These are phyloP conservation scores for Gossypium stocksii DNA, from an alignment of 345 rosid species.

Conservation along the genomic window DNA sequence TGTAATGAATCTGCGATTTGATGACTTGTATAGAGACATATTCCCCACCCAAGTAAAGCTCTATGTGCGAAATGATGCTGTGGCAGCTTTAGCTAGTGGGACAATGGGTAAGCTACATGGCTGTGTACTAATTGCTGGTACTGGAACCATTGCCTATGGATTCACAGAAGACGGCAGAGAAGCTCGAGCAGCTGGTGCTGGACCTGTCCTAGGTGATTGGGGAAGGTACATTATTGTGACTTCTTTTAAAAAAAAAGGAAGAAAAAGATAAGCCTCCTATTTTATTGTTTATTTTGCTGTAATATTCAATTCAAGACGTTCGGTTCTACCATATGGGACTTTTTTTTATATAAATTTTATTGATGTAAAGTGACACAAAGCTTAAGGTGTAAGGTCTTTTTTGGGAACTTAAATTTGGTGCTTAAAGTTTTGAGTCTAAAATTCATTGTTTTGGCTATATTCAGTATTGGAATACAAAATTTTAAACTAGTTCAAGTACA, in stretches of 20 bases:
- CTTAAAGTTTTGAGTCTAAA: not conserved
- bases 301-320: not conserved
- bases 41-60: slow-evolving; percentile 71
- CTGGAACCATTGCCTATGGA: slow-evolving; percentile 89
- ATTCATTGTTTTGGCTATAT: not conserved
- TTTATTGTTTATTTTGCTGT: not conserved
- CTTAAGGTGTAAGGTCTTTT: not conserved
- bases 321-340: not conserved
- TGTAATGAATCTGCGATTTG: not conserved
- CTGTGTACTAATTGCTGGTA: slow-evolving; percentile 94
- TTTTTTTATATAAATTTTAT: too few species aligned
- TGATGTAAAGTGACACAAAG: too few species aligned
- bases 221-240: slow-evolving; percentile 54
- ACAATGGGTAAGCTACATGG: slow-evolving; percentile 95
- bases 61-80: slow-evolving; percentile 83
- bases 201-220: slow-evolving; percentile 94
- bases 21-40: slow-evolving; percentile 50
- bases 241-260: not conserved
- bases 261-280: not conserved
- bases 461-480: not conserved
- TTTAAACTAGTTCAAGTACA: too few species aligned
- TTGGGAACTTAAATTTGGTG: not conserved
- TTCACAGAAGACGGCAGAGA: slow-evolving; percentile 83
- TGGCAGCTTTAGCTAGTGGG: slow-evolving; percentile 93
- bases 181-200: slow-evolving; percentile 92